Percentiles rank a stretch among this genome's conserved stretches.
Evolutionary conservation across 2,329 filamentous ascomycete genomes (phyloP).

Genomic region (Zymoseptoria passerinii): DNA sequence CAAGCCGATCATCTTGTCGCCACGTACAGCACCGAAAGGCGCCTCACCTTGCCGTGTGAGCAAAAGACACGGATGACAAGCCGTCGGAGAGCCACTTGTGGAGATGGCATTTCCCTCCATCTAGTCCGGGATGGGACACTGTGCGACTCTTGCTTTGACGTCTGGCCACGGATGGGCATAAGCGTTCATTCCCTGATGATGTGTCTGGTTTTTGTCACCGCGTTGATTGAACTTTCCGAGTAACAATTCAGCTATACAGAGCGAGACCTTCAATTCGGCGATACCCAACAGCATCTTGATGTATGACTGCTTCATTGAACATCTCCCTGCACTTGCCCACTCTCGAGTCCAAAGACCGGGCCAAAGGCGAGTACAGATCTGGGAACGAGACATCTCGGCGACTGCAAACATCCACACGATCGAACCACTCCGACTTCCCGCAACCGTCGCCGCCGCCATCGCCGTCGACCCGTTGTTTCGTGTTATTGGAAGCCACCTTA

Average conservation of each 20-base stretch:
- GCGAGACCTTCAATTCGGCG: neutral
- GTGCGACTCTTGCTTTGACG: neutral
- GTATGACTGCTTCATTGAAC: neutral
- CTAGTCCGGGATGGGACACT: neutral
- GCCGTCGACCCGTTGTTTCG: no score
- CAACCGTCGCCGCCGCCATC: no score
- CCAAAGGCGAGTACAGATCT: neutral
- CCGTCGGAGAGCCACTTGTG: neutral
- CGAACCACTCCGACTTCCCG: neutral
- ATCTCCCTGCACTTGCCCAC: neutral
- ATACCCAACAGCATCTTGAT: neutral
- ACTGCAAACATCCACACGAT: neutral
- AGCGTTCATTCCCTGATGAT: neutral
- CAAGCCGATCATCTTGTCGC: conserved; percentile 1
- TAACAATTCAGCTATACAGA: neutral
- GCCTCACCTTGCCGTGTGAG: conserved; percentile 6
- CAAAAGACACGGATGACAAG: neutral
- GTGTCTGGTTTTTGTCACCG: neutral
- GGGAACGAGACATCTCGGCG: no score
- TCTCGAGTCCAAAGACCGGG: neutral
- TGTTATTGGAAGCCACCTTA: neutral
- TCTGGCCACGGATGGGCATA: neutral
- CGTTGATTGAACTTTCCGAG: neutral
- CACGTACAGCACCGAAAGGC: conserved; percentile 6
- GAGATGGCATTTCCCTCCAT: neutral